phyloP scores from a whole-genome alignment of 129 eudicot genomes.

The Erigeron canadensis region DNA sequence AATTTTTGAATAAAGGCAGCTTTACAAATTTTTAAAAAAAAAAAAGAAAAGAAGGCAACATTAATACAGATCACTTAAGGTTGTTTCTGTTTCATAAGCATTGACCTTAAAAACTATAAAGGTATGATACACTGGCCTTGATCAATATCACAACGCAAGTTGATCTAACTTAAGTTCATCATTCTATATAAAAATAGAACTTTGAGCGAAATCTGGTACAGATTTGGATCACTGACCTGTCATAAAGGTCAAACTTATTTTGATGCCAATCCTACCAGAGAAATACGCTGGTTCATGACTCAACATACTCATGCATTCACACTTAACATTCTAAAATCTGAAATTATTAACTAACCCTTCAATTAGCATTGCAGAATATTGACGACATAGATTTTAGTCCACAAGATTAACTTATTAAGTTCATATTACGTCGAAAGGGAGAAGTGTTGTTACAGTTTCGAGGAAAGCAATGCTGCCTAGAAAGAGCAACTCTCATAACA shows the following conservation, averaged over 20 bases:
- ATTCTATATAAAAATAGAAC: not conserved
- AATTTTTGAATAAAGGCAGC: constrained; percentile 6
- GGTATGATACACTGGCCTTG: not conserved
- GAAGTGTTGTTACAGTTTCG: not conserved
- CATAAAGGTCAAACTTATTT: not conserved
- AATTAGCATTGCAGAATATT: not conserved
- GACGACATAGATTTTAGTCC: too few species aligned
- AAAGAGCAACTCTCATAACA: not conserved
- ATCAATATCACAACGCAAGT: not conserved
- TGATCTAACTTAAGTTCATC: not conserved
- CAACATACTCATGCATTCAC: not conserved
- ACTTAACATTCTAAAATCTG: not conserved
- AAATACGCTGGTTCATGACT: not conserved
- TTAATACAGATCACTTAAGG: not conserved
- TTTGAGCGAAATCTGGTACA: not conserved
- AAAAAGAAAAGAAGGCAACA: not conserved
- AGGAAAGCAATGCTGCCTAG: not conserved
- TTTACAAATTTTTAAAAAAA: not conserved
- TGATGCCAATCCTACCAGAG: not conserved
- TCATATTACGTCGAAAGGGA: not conserved
- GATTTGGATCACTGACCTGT: too few species aligned
- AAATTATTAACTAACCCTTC: not conserved
- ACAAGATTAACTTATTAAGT: not conserved
- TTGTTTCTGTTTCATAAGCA: not conserved
- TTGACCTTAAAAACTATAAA: not conserved